These are phyloP conservation scores for Leucocoprinus leucothites DNA, from an alignment of 768 basidiomycete genomes.

Conservation along the genomic window DNA sequence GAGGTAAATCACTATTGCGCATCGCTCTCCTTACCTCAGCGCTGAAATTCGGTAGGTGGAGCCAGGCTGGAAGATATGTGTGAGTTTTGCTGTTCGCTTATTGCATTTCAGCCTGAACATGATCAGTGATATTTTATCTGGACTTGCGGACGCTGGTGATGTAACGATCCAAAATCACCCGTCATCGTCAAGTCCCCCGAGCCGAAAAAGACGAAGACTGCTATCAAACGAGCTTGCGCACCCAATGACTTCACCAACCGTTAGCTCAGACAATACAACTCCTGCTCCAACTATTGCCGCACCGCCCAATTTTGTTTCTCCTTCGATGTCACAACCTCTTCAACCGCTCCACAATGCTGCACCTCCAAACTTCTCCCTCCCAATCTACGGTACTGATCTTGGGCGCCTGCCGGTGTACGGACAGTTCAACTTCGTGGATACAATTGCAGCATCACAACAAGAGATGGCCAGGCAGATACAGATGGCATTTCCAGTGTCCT, in stretches of 20 bases:
- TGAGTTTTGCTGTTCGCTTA: neutral
- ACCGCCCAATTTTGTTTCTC: neutral
- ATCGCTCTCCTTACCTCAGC: neutral
- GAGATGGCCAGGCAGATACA: conserved; percentile 5
- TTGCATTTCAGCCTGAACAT: neutral
- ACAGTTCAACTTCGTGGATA: conserved; percentile 35
- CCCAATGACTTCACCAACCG: neutral
- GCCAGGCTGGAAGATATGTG: conserved; percentile 37
- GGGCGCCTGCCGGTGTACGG: conserved; percentile 50
- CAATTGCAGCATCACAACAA: conserved; percentile 13
- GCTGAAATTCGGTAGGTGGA: conserved; percentile 29
- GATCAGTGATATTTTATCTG: conserved; percentile 32
- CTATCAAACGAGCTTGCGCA: conserved; percentile 9
- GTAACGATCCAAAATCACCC: conserved; percentile 20
- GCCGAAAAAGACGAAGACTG: conserved; percentile 18
- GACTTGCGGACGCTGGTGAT: conserved; percentile 34
- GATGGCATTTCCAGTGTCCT: neutral
- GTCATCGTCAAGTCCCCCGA: neutral
- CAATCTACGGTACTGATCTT: conserved; percentile 56
- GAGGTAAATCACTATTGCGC: conserved; percentile 24
- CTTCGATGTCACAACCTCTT: conserved; percentile 19
- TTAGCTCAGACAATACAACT: neutral
- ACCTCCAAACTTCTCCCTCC: conserved; percentile 34
- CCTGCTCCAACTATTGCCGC: neutral
- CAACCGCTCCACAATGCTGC: conserved; percentile 11